phyloP scores from a whole-genome alignment of 805 yeast species.

The Starmerella vitae region DNA sequence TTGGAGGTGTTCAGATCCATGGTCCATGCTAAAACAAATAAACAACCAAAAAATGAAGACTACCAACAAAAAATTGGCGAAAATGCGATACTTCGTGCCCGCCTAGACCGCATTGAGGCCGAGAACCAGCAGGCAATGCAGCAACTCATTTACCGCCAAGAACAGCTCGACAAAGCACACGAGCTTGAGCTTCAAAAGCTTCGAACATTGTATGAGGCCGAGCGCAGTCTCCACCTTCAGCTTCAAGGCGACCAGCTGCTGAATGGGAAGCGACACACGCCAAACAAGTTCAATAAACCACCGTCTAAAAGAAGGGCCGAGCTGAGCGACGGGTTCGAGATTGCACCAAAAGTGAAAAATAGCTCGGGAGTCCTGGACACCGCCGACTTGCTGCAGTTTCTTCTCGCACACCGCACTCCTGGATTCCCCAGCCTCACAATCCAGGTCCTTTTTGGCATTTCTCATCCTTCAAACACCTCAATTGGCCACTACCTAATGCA shows the following conservation, averaged over 20 bases:
- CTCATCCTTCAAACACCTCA: neutral
- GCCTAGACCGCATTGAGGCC: conserved; percentile 32
- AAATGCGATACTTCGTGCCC: conserved; percentile 60
- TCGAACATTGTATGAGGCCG: conserved; percentile 32
- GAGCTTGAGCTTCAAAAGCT: conserved; percentile 31
- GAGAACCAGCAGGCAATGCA: conserved; percentile 23
- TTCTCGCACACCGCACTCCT: conserved; percentile 11
- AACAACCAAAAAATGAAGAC: no score
- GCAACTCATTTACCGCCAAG: conserved; percentile 19
- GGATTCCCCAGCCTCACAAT: conserved; percentile 6
- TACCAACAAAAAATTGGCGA: conserved; percentile 68
- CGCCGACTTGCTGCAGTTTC: conserved; percentile 3
- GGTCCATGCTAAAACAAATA: neutral
- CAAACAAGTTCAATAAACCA: neutral
- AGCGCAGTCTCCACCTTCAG: conserved; percentile 46
- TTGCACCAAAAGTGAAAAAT: neutral
- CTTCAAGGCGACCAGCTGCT: conserved; percentile 19
- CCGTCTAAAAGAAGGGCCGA: neutral
- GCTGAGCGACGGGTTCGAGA: neutral
- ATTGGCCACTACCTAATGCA: conserved; percentile 10
- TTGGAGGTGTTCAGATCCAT: conserved; percentile 2
- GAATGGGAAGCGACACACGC: neutral
- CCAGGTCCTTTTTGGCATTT: conserved; percentile 6
- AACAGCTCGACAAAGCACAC: conserved; percentile 21
- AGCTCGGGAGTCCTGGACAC: neutral